Evolutionary conservation across 495 filamentous ascomycete genomes (phyloP), one percentile per base, ranked within the genome.

Genomic region (Penicillium tannophilum): DNA sequence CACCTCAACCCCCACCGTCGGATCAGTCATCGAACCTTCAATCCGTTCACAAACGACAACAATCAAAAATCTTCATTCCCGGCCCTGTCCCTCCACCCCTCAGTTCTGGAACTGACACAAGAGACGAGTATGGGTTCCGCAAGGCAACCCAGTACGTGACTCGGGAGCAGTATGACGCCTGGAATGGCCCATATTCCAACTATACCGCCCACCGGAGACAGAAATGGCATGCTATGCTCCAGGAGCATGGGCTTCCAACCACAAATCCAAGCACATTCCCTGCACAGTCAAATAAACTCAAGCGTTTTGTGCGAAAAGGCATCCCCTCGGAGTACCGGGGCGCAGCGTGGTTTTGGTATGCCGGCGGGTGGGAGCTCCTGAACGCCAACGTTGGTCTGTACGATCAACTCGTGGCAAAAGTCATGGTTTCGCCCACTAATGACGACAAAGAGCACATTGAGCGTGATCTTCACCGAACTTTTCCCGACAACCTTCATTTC

Each of bases 261-360:
- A 82, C 85, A n/a, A 73, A 84, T 16, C 92, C 94, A 2, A 81
- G 82, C 33, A 78, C 80, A 5, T 98, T 98, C 60, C 94, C 94
- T 0, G 83, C 88, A 1, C 89, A 85, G 55, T 91, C 87, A 14
- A 78, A 82, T 42, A 95, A 93, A 66, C 82, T 93, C 30, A 96
- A 96, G 74, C 83, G 92, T 12, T 96, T 90, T 66, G 83, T 97
- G 30, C 86, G 93, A 35, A 98, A 98, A 71, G 94, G 94, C n/a
- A 92, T 97, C 24, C 94, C 94, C 2, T 88, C 92, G 1, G 91
- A 96, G 56, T 92, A 90, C 84, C 84, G 94, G 64, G 94, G 94
- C 11, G 87, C 89, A 6, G 93, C 94, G 31, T 98, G 94, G 94
- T 98, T 96, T 65, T 98, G 87, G 73, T 98, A 97, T 70, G 92